Base-by-base conservation (phyloP, 768 basidiomycete genomes). In the Pleurotus cornucopiae region DNA sequence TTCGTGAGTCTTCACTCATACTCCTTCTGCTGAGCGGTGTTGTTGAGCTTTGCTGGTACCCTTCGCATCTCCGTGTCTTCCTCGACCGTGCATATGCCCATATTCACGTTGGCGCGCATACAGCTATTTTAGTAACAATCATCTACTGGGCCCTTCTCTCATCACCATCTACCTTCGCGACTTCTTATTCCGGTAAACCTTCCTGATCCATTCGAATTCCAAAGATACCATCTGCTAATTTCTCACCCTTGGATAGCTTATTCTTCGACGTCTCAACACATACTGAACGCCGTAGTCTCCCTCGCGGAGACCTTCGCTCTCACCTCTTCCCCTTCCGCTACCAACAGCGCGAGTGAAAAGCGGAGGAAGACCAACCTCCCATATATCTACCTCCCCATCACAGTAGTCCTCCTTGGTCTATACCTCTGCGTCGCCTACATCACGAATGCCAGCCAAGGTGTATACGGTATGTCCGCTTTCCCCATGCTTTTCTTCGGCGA, bases 341-440 rank as follows among this genome's bases (percentile, higher is more conserved):
- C 30, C 30, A 34, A 34, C 30, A 9, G 7, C 1, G 30, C 30
- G 11, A 9, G 30, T 34, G 30, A 34, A 7, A 34, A 34, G 30
- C 30, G 9, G 30, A 34, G 30, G 30, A 34, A 11, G 30, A 34
- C 30, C 30, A 34, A 34, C 0, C 65, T 73, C 6, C 81, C 81
- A 0, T 88, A 83, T 84, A 58, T 71, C 13, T 70, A 77, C 40
- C 66, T 88, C 2, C 69, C 74, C 2, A 62, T 76, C 37, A 69
- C 76, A 21, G 46, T 88, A 13, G 13, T 85, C 9, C 59, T 83
- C 16, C 77, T 89, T 7, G 80, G 60, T 0, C 62, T 68, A 2
- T 91, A 90, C 62, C 68, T 89, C 14, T 85, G 78, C 20, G 69
- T 90, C 0, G 88, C 87, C 9, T 91, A 89, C 61, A 76, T 91